A percentile compares a stretch with the other conserved stretches of the same genome.
Conservation (phyloP, 2,329 filamentous ascomycete species). For the Talaromyces sp. region DNA sequence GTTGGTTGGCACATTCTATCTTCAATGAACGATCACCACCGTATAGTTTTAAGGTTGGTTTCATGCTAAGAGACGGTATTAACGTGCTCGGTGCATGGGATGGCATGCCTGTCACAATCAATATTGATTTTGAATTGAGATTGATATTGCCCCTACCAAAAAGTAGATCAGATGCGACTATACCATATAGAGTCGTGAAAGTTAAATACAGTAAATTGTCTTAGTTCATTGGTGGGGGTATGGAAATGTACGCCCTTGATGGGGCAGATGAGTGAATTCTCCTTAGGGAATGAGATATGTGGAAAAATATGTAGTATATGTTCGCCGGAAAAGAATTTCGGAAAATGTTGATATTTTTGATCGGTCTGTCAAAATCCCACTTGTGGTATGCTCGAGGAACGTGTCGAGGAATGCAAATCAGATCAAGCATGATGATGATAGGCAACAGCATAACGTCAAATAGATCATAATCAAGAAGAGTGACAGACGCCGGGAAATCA, state of each 20-base stretch:
- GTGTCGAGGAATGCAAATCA: not conserved
- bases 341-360: not conserved
- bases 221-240: not conserved
- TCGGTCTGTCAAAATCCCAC: not conserved
- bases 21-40: not conserved
- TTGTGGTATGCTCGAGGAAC: constrained; percentile 4
- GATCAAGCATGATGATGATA: not conserved
- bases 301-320: not conserved
- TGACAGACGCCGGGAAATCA: not conserved
- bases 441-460: not conserved
- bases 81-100: not conserved
- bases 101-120: not conserved
- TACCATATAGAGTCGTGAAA: not conserved
- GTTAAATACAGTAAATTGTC: not conserved
- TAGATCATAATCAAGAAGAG: not conserved
- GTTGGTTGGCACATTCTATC: not conserved
- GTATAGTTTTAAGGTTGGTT: not conserved
- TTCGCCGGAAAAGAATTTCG: not conserved
- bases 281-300: not conserved
- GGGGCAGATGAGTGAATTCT: not conserved
- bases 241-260: not conserved
- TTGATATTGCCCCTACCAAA: not conserved
- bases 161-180: not conserved
- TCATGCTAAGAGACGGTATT: not conserved
- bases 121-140: not conserved